A percentile compares a stretch with the other conserved stretches of the same genome.
Evolutionary conservation across 1,139 yeast genomes (phyloP).

Genomic region (Geotrichum europaeum): DNA sequence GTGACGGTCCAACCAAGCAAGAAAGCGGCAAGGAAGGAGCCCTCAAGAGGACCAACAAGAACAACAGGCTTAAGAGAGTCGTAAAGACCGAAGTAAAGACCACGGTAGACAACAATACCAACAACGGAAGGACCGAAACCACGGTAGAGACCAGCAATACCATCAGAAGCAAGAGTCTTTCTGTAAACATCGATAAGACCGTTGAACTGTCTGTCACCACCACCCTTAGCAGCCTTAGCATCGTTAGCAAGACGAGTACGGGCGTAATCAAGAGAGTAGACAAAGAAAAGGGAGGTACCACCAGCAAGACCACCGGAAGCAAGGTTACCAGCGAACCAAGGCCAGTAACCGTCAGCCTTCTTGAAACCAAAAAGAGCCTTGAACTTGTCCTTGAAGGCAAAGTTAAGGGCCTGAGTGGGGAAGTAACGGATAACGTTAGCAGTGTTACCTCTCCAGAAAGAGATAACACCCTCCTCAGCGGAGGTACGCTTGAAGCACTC

Average conservation of each 20-base stretch:
- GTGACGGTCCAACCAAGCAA: slow-evolving; percentile 74
- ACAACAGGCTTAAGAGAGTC: slow-evolving; percentile 74
- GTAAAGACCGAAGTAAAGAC: slow-evolving; percentile 76
- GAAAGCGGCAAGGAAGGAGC: slow-evolving; percentile 69
- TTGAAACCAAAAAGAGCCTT: slow-evolving; percentile 71
- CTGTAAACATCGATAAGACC: slow-evolving; percentile 73
- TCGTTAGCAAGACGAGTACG: slow-evolving; percentile 82
- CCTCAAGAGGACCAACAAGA: slow-evolving; percentile 65
- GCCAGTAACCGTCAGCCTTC: slow-evolving; percentile 60
- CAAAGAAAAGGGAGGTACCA: slow-evolving; percentile 68
- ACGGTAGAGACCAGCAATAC: slow-evolving; percentile 76
- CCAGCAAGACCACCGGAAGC: slow-evolving; percentile 84
- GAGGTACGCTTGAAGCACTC: slow-evolving; percentile 72
- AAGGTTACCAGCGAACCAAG: slow-evolving; percentile 72
- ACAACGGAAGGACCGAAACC: slow-evolving; percentile 79
- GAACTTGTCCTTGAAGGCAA: slow-evolving; percentile 79
- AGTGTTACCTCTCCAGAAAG: slow-evolving; percentile 84
- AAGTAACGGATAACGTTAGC: slow-evolving; percentile 79
- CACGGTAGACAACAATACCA: slow-evolving; percentile 78
- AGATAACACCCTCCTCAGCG: slow-evolving; percentile 61
- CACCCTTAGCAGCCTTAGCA: slow-evolving; percentile 61
- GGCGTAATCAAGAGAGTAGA: slow-evolving; percentile 77
- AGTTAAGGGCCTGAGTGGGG: slow-evolving; percentile 82
- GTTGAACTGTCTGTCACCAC: slow-evolving; percentile 71
- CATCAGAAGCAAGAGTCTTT: slow-evolving; percentile 70